These are phyloP conservation scores for Circinella umbellata DNA, from an alignment of 371 early-diverging fungal species.

Conservation along the genomic window DNA sequence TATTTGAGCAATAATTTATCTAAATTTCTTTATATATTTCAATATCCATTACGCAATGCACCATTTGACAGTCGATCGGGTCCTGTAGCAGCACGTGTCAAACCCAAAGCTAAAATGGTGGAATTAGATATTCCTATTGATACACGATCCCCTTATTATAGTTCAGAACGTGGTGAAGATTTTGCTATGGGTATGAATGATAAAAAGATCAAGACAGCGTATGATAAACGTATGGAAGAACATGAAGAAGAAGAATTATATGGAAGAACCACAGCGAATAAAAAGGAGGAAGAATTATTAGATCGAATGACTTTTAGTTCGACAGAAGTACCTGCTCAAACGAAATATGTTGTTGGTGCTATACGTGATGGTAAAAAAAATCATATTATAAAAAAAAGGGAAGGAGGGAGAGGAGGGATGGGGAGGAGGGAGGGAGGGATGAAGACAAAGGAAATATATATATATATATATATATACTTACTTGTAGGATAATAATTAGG, in stretches of 20 bases:
- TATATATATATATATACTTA: too few relatives aligned
- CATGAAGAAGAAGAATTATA: slow-evolving; percentile 47
- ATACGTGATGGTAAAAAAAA: slow-evolving; percentile 77
- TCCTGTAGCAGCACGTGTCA: slow-evolving; percentile 77
- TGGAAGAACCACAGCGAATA: slow-evolving; percentile 29
- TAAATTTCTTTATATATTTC: slow-evolving; percentile 77
- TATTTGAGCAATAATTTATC: slow-evolving; percentile 72
- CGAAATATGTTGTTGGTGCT: slow-evolving; percentile 83
- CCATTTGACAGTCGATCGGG: slow-evolving; percentile 51
- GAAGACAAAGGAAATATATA: too few relatives aligned
- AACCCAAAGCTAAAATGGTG: slow-evolving; percentile 78
- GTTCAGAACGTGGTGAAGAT: slow-evolving; percentile 78
- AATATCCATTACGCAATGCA: slow-evolving; percentile 79
- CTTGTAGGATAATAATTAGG: slow-evolving; percentile 38
- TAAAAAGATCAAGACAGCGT: slow-evolving; percentile 69
- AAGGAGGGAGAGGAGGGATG: background rate
- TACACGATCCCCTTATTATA: slow-evolving; percentile 71
- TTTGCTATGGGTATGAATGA: slow-evolving; percentile 81
- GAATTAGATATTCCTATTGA: slow-evolving; percentile 90
- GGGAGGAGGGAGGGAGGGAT: background rate
- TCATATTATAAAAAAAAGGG: too few relatives aligned
- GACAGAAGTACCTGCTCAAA: slow-evolving; percentile 73
- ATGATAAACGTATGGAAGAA: slow-evolving; percentile 62
- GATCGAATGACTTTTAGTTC: slow-evolving; percentile 83
- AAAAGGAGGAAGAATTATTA: slow-evolving; percentile 60